Conservation (phyloP, 495 filamentous ascomycete genomes). For the Hypoxylon fragiforme region DNA sequence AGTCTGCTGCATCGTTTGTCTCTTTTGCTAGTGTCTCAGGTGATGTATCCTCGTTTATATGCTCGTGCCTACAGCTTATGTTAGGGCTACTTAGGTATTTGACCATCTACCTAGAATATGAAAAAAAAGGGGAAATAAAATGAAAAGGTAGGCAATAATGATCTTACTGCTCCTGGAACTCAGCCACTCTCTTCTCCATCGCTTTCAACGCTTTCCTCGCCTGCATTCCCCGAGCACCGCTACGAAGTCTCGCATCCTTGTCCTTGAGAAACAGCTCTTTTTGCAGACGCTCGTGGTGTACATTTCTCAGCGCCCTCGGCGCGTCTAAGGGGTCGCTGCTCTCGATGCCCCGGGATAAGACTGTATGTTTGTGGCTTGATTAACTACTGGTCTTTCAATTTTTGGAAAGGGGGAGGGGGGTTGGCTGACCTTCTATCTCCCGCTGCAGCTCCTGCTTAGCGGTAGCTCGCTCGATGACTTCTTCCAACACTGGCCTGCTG, state of each 20-base stretch:
- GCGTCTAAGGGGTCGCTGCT: slow-evolving; percentile 56
- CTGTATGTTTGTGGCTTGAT: slow-evolving; percentile 52
- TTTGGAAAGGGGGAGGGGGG: not conserved
- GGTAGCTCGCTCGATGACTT: slow-evolving; percentile 68
- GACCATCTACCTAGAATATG: too few species aligned
- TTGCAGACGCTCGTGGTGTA: slow-evolving; percentile 61
- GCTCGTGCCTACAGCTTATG: slow-evolving; percentile 47
- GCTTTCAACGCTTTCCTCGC: slow-evolving; percentile 70
- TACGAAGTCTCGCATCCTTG: slow-evolving; percentile 71
- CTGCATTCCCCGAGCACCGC: slow-evolving; percentile 70
- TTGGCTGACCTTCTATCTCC: slow-evolving; percentile 58
- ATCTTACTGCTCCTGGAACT: slow-evolving; percentile 56
- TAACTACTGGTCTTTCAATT: slow-evolving; percentile 47
- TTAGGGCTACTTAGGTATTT: not conserved
- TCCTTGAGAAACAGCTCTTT: slow-evolving; percentile 66
- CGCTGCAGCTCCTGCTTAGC: slow-evolving; percentile 58
- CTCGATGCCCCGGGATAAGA: slow-evolving; percentile 42
- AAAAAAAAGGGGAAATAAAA: too few species aligned
- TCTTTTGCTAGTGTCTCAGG: slow-evolving; percentile 59
- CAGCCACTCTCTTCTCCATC: slow-evolving; percentile 63
- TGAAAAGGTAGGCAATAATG: not conserved
- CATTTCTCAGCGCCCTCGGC: slow-evolving; percentile 59
- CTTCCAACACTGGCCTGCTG: slow-evolving; percentile 59
- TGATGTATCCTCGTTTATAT: slow-evolving; percentile 58
- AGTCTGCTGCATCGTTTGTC: slow-evolving; percentile 63